These are phyloP conservation scores for Solanum bulbocastanum DNA, from an alignment of 257 asterid genomes.

Conservation along the genomic window DNA sequence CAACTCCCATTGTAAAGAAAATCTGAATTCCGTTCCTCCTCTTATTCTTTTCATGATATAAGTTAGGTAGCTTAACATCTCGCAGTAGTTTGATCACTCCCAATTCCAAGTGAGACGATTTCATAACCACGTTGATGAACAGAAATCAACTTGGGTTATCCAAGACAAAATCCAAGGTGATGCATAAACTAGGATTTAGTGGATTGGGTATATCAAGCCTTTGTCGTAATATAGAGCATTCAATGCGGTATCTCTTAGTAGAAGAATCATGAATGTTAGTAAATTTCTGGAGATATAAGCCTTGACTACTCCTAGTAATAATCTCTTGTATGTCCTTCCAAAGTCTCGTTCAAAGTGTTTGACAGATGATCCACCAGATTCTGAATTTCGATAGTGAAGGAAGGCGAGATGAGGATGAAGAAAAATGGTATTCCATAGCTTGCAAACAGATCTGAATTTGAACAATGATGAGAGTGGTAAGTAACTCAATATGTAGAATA, in stretches of 20 bases:
- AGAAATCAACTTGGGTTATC: not conserved
- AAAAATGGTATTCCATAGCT: not conserved
- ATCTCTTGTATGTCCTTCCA: not conserved
- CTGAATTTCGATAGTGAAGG: not conserved
- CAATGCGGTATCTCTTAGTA: not conserved
- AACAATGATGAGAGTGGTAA: not conserved
- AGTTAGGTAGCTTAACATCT: not conserved
- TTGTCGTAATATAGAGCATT: not conserved
- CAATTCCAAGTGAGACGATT: not conserved
- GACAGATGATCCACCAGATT: not conserved
- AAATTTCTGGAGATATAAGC: not conserved
- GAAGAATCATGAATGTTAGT: not conserved
- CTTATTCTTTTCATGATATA: not conserved
- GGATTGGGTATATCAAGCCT: not conserved
- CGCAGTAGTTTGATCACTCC: not conserved
- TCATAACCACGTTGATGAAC: not conserved
- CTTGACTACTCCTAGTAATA: not conserved
- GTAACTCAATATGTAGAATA: not conserved
- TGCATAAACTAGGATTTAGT: not conserved
- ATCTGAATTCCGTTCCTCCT: not conserved
- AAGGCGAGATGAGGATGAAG: not conserved
- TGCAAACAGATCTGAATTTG: not conserved
- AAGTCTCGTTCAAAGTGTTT: not conserved
- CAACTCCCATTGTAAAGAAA: not conserved
- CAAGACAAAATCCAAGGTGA: not conserved